These are phyloP conservation scores for Wickerhamiella parazyma DNA, from an alignment of 805 yeast genomes.

Conservation along the genomic window DNA sequence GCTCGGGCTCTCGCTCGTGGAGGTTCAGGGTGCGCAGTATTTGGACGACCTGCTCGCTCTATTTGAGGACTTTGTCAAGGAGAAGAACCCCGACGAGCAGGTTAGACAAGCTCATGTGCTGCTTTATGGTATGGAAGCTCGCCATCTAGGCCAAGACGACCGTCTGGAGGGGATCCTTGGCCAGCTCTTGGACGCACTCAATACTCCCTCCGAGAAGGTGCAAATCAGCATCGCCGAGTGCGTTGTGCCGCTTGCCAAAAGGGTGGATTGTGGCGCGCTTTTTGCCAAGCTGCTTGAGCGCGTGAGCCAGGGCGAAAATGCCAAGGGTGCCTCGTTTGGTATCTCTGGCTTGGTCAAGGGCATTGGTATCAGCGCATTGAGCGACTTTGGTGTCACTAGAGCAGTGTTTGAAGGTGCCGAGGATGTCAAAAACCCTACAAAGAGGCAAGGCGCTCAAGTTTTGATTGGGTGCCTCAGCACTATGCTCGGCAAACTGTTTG, in stretches of 20 bases:
- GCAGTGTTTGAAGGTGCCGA: constrained; percentile 71
- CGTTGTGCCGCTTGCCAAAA: constrained; percentile 52
- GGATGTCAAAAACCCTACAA: constrained; percentile 58
- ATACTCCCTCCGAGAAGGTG: constrained; percentile 80
- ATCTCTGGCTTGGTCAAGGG: constrained; percentile 90
- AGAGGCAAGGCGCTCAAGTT: constrained; percentile 78
- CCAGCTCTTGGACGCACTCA: constrained; percentile 58
- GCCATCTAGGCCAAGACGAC: constrained; percentile 60
- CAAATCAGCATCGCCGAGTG: constrained; percentile 80
- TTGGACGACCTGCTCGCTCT: constrained; percentile 69
- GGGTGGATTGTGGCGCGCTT: constrained; percentile 35
- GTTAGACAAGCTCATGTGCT: constrained; percentile 34
- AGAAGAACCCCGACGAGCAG: background rate
- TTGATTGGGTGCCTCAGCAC: constrained; percentile 75
- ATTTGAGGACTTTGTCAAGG: constrained; percentile 41
- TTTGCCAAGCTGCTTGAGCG: constrained; percentile 46
- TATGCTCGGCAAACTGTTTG: constrained; percentile 63
- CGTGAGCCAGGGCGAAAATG: constrained; percentile 39
- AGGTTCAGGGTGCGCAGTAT: constrained; percentile 45
- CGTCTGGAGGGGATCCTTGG: constrained; percentile 53
- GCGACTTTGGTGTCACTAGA: constrained; percentile 65
- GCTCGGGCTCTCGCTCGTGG: constrained; percentile 70
- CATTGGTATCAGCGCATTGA: constrained; percentile 63
- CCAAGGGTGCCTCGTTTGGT: constrained; percentile 95
- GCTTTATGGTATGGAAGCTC: constrained; percentile 81